A percentile compares a stretch with the other conserved stretches of the same genome.
These are phyloP conservation scores for Dendrobium chrysotoxum DNA, from an alignment of 106 monocot genomes.

Conservation along the genomic window DNA sequence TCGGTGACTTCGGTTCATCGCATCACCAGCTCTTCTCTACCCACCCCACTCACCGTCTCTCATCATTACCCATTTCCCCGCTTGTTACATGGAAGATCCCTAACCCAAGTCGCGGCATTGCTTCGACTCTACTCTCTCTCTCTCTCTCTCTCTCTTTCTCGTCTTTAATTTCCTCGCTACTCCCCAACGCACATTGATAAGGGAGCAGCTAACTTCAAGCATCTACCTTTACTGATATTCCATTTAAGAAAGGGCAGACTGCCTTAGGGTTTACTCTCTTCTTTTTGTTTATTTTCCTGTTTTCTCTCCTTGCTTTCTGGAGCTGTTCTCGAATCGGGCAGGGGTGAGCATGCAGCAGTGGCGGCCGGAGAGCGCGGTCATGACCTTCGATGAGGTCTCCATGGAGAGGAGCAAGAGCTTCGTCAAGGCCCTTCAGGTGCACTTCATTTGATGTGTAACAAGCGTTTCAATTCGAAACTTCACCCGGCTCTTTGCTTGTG, in stretches of 20 bases:
- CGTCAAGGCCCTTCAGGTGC: constrained; percentile 86
- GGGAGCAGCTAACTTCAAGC: background rate
- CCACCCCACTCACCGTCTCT: background rate
- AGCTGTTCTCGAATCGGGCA: background rate
- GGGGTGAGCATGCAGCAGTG: constrained; percentile 30
- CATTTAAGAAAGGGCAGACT: background rate
- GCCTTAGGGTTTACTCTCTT: background rate
- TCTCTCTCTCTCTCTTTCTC: constrained; percentile 8
- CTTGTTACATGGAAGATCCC: background rate
- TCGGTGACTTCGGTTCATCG: too few species aligned
- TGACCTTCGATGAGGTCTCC: constrained; percentile 86
- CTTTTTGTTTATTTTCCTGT: background rate
- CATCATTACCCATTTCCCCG: background rate
- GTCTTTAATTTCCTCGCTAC: background rate
- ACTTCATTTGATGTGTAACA: background rate
- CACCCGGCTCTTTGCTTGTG: background rate
- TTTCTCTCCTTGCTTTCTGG: background rate
- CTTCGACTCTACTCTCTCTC: constrained; percentile 6
- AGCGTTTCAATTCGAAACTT: background rate
- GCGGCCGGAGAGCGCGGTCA: constrained; percentile 32
- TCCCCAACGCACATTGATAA: background rate
- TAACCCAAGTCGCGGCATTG: background rate
- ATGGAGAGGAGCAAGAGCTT: constrained; percentile 98
- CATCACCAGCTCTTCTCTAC: too few species aligned
- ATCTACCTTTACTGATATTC: background rate